phyloP scores from a whole-genome alignment of 371 early-diverging fungal genomes.

The Gilbertella persicaria region DNA sequence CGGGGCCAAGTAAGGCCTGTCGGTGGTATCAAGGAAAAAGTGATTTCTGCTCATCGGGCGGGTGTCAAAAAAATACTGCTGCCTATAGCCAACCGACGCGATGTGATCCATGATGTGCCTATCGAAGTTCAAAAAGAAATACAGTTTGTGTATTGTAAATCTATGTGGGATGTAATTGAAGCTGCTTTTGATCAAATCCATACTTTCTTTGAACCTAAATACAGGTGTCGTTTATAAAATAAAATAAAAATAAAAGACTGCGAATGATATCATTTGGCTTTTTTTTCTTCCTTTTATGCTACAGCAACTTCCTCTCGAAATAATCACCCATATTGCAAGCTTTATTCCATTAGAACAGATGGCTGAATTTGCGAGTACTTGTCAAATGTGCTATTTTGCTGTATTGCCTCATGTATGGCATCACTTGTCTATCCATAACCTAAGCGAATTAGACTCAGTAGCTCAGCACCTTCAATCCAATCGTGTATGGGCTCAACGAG shows the following conservation, averaged over 20 bases:
- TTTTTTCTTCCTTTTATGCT: constrained; percentile 6
- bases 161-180: constrained; percentile 67
- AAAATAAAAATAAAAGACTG: not conserved
- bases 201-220: constrained; percentile 12
- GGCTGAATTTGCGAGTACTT: constrained; percentile 23
- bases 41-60: constrained; percentile 81
- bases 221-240: constrained; percentile 27
- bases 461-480: constrained; percentile 15
- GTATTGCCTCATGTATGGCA: constrained; percentile 28
- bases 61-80: constrained; percentile 63
- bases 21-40: constrained; percentile 89
- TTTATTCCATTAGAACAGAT: constrained; percentile 14
- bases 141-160: constrained; percentile 66
- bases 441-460: constrained; percentile 9
- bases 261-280: not conserved
- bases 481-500: constrained; percentile 19
- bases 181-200: constrained; percentile 52
- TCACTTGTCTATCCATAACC: constrained; percentile 11
- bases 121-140: constrained; percentile 59
- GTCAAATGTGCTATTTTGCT: constrained; percentile 25
- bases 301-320: constrained; percentile 28
- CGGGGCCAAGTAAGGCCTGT: constrained; percentile 83
- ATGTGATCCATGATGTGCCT: constrained; percentile 67
- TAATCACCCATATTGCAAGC: constrained; percentile 21
- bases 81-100: constrained; percentile 56